A percentile compares a stretch with the other conserved stretches of the same genome.
Evolutionary conservation across 2,329 filamentous ascomycete species (phyloP).

Genomic region (Aureobasidium namibiae): DNA sequence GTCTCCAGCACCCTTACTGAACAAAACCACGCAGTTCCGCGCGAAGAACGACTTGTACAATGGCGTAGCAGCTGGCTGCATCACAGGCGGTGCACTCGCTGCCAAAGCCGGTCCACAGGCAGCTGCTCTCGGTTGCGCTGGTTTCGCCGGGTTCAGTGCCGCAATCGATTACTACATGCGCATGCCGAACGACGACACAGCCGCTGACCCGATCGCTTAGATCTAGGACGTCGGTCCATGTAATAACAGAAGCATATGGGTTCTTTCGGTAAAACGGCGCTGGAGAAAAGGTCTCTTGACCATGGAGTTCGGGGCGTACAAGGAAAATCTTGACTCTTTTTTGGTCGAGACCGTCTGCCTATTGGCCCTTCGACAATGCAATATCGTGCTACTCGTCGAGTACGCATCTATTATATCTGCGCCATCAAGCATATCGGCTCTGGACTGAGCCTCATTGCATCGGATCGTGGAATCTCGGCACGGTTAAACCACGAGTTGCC

Average conservation of each 20-base stretch:
- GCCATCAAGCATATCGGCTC: neutral
- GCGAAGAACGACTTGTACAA: constrained; percentile 93
- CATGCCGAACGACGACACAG: constrained; percentile 46
- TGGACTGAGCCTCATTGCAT: neutral
- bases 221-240: neutral
- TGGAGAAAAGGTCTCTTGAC: neutral
- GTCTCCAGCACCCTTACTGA: neutral
- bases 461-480: neutral
- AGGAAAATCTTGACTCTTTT: constrained; percentile 4
- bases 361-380: neutral
- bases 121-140: constrained; percentile 75
- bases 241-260: neutral
- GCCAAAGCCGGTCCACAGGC: constrained; percentile 84
- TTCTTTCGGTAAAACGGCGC: neutral
- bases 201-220: constrained; percentile 29
- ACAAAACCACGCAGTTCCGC: constrained; percentile 40
- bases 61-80: constrained; percentile 76
- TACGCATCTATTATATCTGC: neutral
- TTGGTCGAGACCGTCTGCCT: neutral
- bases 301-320: neutral
- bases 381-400: neutral
- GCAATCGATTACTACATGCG: constrained; percentile 91
- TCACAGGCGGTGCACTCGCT: constrained; percentile 84
- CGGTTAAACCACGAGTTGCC: neutral
- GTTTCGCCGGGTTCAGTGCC: constrained; percentile 86